Evolutionary conservation across 2,329 filamentous ascomycete species (phyloP), one percentile per base, ranked within the genome.

Genomic region (Celoporthe dispersa): DNA sequence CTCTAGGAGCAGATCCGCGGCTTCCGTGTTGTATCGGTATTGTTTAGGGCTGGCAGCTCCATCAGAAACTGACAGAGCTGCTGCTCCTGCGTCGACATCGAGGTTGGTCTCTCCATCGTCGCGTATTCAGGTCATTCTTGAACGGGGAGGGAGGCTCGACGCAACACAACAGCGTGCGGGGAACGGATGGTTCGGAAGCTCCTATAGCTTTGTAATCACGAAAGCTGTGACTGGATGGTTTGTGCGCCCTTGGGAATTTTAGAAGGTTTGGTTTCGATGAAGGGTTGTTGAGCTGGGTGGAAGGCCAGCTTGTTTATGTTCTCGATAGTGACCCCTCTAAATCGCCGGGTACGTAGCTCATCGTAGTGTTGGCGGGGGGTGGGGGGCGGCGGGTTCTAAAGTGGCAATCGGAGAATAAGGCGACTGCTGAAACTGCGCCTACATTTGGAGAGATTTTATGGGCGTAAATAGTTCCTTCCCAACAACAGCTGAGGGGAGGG

Each of bases 21-120:
- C 94, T 62, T 88, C 83, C 67, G 90, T 85, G 57, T 86, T 90
- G 81, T 94, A 99, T 72, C 92, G 91, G 81, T 93, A 92, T 73
- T 87, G 84, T 84, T 92, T 90, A 87, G 85, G 74, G 85, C 84
- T 68, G 96, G 94, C 77, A 97, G 88, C 77, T 91, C 88, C 79
- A 92, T 89, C 77, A 99, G 88, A 77, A 93, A 90, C 79, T 92
- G 88, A 80, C 92, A 94, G 81, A 98, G 92, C 84, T 92, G 90
- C 82, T 87, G 90, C 86, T 97, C 94, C 79, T 90, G 88, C 25
- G 88, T 90, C 73, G 88, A 86, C 83, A 90, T 85, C 35, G 60
- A 16, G 67, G 80, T 73, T 39, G 22, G 31, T 73, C 81, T 76
- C 73, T 86, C 85, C 87, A 89, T 90, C 35, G 73, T 76, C 70